Evolutionary conservation across 495 filamentous ascomycete genomes (phyloP).

Genomic region (Usnea hakonensis): DNA sequence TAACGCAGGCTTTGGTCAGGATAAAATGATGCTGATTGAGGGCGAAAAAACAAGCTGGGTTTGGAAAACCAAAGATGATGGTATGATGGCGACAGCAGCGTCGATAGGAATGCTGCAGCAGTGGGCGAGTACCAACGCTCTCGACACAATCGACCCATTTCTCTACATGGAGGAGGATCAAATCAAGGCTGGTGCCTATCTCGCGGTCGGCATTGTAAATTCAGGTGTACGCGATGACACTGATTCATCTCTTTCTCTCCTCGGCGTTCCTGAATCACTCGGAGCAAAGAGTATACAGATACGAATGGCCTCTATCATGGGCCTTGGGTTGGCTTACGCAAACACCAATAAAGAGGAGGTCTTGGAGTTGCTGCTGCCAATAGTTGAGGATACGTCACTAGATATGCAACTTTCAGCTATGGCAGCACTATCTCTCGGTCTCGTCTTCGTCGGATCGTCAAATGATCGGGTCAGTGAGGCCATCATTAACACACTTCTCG

Average conservation of each 20-base stretch:
- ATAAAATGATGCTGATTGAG: constrained; percentile 90
- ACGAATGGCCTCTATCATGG: constrained; percentile 81
- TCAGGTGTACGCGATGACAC: constrained; percentile 79
- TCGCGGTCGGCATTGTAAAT: constrained; percentile 90
- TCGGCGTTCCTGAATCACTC: constrained; percentile 69
- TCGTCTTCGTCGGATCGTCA: constrained; percentile 88
- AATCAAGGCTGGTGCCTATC: constrained; percentile 79
- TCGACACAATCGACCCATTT: constrained; percentile 90
- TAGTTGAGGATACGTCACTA: constrained; percentile 69
- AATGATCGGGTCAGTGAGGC: constrained; percentile 81
- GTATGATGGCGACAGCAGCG: constrained; percentile 91
- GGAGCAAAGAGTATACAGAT: constrained; percentile 68
- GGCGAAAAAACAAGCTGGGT: constrained; percentile 85
- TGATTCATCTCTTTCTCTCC: constrained; percentile 79
- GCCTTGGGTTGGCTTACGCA: constrained; percentile 87
- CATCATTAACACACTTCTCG: constrained; percentile 82
- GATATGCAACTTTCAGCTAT: constrained; percentile 95
- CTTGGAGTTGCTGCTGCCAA: constrained; percentile 70
- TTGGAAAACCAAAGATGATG: constrained; percentile 98
- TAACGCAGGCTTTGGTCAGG: constrained; percentile 89
- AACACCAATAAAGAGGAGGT: constrained; percentile 84
- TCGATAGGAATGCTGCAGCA: constrained; percentile 83
- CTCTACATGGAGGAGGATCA: constrained; percentile 75
- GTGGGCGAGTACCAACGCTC: constrained; percentile 82
- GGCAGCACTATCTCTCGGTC: constrained; percentile 83